A percentile compares a stretch with the other conserved stretches of the same genome.
Evolutionary conservation across 2,329 filamentous ascomycete species (phyloP).

Genomic region (Calonectria henricotiae): DNA sequence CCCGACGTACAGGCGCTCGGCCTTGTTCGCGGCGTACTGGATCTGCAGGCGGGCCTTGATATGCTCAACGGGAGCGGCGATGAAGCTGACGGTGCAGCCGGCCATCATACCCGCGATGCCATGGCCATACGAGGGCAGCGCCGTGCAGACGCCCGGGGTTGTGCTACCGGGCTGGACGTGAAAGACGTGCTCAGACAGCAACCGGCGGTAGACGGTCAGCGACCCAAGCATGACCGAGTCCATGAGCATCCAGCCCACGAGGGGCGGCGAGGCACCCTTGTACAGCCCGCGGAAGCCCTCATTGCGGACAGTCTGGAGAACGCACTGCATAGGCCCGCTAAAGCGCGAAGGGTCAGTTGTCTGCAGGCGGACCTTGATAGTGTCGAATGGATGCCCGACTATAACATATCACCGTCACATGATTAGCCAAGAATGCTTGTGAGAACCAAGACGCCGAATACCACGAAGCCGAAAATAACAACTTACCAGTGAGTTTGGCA

Average conservation of each 20-base stretch:
- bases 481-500: conserved; percentile 86
- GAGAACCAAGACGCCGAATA: not conserved
- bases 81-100: conserved; percentile 90
- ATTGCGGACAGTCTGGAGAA: conserved; percentile 86
- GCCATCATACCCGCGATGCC: conserved; percentile 90
- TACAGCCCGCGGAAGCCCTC: conserved; percentile 91
- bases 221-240: conserved; percentile 93
- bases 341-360: conserved; percentile 86
- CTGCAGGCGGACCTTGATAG: conserved; percentile 95
- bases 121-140: conserved; percentile 85
- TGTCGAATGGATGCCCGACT: conserved; percentile 89
- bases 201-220: conserved; percentile 88
- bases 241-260: conserved; percentile 99
- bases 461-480: not conserved
- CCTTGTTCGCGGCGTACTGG: conserved; percentile 88
- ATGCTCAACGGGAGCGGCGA: conserved; percentile 95
- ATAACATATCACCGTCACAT: not conserved
- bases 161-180: conserved; percentile 59
- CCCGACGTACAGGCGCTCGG: conserved; percentile 85
- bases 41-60: conserved; percentile 95
- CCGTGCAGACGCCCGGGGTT: conserved; percentile 49
- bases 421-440: conserved; percentile 28
- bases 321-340: conserved; percentile 87
- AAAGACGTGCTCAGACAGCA: conserved; percentile 88
- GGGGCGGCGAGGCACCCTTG: conserved; percentile 92